Conservation (phyloP, 192 early-diverging fungal genomes). For the Backusella westeae region DNA sequence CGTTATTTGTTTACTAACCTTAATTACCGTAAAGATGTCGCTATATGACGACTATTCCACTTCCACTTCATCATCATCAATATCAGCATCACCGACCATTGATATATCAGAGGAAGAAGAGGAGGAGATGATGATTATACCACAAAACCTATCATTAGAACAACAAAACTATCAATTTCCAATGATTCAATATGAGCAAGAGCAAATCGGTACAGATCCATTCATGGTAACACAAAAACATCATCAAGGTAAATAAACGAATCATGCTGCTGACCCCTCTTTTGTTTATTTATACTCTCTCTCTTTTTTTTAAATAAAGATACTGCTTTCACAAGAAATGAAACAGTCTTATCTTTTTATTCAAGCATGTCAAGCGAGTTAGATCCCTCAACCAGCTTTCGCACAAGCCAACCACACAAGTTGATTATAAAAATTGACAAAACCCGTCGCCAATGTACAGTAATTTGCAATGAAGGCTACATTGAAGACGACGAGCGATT, state of each 20-base stretch:
- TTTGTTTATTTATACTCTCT: background rate
- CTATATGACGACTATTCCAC: background rate
- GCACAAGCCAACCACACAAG: background rate
- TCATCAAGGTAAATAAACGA: background rate
- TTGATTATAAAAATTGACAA: background rate
- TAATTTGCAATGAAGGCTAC: background rate
- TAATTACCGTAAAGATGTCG: background rate
- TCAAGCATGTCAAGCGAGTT: background rate
- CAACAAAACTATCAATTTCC: constrained; percentile 1
- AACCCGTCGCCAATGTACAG: background rate
- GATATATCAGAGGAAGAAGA: background rate
- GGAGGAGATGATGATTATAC: background rate
- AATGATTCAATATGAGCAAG: background rate
- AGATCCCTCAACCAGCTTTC: background rate
- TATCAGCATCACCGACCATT: background rate
- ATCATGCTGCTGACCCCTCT: background rate
- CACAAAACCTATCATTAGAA: background rate
- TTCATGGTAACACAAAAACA: background rate
- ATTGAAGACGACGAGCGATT: background rate
- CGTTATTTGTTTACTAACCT: background rate
- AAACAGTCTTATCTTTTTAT: background rate
- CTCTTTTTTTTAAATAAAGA: background rate
- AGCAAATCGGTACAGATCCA: background rate
- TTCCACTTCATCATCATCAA: background rate
- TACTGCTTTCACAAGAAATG: background rate